phyloP scores from a whole-genome alignment of 176 grass and related monocot species.

The Oryza meridionalis region DNA sequence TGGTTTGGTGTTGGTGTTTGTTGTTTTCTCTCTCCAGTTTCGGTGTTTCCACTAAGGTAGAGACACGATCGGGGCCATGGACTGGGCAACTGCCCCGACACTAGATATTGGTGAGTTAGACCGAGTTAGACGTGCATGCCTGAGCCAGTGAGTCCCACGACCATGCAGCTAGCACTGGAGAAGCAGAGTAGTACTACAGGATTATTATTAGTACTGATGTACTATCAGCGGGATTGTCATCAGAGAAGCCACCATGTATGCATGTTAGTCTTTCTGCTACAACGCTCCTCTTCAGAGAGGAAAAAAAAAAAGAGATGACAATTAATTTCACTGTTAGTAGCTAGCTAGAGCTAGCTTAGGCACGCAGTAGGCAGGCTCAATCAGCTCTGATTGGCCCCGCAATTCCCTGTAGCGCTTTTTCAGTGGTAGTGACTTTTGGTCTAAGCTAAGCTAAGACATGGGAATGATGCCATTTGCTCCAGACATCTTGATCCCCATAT shows the following conservation, averaged over 20 bases:
- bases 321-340: conserved; percentile 27
- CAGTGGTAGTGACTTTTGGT: conserved; percentile 51
- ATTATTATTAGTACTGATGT: neutral
- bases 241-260: neutral
- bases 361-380: neutral
- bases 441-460: conserved; percentile 29
- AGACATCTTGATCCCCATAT: neutral
- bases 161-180: neutral
- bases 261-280: neutral
- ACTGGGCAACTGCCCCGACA: neutral
- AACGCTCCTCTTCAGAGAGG: neutral
- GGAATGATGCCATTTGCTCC: conserved; percentile 43
- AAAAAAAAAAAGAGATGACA: neutral
- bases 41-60: neutral
- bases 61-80: neutral
- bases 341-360: neutral
- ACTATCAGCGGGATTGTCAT: neutral
- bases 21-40: neutral
- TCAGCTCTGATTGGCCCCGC: conserved; percentile 8
- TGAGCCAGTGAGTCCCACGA: neutral
- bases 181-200: neutral
- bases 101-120: conserved; percentile 27
- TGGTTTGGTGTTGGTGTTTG: neutral
- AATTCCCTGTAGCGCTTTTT: conserved; percentile 31
- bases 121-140: conserved; percentile 14